Conservation (phyloP, 371 early-diverging fungal species). For the Haplosporangium sp. region DNA sequence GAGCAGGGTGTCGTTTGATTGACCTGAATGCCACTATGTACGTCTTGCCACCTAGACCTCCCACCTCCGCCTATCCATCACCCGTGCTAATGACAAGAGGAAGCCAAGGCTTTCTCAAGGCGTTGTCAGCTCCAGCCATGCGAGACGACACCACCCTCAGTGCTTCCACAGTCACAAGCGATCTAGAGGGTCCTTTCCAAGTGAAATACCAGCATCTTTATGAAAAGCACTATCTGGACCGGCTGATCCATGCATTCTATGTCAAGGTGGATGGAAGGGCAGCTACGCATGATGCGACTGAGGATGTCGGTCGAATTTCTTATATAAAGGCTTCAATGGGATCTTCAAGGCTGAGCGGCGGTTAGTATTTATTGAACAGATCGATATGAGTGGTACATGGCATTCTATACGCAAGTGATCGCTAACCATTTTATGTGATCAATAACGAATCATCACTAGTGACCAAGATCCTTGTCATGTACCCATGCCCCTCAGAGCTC, state of each 20-base stretch:
- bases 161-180: neutral
- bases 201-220: slow-evolving; percentile 17
- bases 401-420: no score
- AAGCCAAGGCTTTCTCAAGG: slow-evolving; percentile 4
- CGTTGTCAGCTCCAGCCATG: neutral
- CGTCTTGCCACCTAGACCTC: neutral
- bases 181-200: slow-evolving; percentile 6
- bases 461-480: slow-evolving; percentile 14
- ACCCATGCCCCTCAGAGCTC: slow-evolving; percentile 26
- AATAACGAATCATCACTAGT: slow-evolving; percentile 5
- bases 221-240: slow-evolving; percentile 38
- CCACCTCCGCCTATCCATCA: neutral
- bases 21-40: no score
- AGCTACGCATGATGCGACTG: neutral
- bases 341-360: no score
- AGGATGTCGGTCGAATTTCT: neutral
- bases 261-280: neutral
- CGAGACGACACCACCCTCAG: neutral
- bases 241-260: slow-evolving; percentile 30
- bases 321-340: neutral
- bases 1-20: no score
- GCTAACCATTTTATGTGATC: neutral
- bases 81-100: neutral
- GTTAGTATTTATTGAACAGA: no score
- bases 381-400: neutral